These are phyloP conservation scores for Smittium mucronatum DNA, from an alignment of 371 early-diverging fungal species.

Conservation along the genomic window DNA sequence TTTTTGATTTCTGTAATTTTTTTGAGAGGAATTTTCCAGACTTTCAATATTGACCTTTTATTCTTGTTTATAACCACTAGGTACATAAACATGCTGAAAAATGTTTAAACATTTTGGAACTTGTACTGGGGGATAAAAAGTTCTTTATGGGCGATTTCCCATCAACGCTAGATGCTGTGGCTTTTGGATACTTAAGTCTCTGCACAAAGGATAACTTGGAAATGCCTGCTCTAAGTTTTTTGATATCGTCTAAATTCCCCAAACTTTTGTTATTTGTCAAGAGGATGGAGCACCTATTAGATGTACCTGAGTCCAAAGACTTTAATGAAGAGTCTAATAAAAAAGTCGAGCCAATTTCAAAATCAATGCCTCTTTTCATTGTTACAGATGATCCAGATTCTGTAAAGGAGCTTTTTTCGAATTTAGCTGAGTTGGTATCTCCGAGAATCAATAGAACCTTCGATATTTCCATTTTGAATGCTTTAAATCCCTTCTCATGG, in stretches of 20 bases:
- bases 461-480: not conserved
- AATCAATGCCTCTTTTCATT: not conserved
- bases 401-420: not conserved
- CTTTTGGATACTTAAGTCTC: slow-evolving; percentile 52
- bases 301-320: not conserved
- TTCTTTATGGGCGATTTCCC: slow-evolving; percentile 58
- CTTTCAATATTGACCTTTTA: too few species aligned
- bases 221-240: slow-evolving; percentile 43
- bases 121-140: slow-evolving; percentile 42
- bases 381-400: not conserved
- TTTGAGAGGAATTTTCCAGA: too few species aligned
- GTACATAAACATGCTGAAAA: slow-evolving; percentile 30
- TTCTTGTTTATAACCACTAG: too few species aligned
- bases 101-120: slow-evolving; percentile 41
- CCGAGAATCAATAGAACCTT: not conserved
- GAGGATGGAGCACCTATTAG: slow-evolving; percentile 22
- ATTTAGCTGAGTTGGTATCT: not conserved
- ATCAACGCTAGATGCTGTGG: slow-evolving; percentile 48
- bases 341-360: not conserved
- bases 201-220: slow-evolving; percentile 50
- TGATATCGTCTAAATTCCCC: slow-evolving; percentile 43
- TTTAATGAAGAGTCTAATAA: not conserved
- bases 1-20: too few species aligned
- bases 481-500: slow-evolving; percentile 6
- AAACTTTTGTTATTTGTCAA: slow-evolving; percentile 43